These are phyloP conservation scores for Boletellus ananiceps DNA, from an alignment of 768 basidiomycete genomes.

Conservation along the genomic window DNA sequence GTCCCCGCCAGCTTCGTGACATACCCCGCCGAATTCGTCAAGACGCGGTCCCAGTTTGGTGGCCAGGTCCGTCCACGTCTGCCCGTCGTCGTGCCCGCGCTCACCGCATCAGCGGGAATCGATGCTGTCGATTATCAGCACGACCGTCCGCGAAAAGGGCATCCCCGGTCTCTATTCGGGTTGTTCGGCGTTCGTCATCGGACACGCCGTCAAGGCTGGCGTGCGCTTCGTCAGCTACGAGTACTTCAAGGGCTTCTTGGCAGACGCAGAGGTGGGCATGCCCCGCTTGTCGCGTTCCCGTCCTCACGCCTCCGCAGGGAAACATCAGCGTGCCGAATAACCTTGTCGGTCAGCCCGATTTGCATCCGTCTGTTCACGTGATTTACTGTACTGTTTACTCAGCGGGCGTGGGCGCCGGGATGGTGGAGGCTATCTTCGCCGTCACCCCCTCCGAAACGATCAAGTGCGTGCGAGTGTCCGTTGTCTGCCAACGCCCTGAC, in stretches of 20 bases:
- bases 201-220: slow-evolving; percentile 91
- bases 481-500: background rate
- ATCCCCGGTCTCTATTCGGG: slow-evolving; percentile 89
- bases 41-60: slow-evolving; percentile 90
- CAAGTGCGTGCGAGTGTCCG: slow-evolving; percentile 58
- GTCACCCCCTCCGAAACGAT: slow-evolving; percentile 98
- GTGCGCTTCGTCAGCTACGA: slow-evolving; percentile 96
- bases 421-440: slow-evolving; percentile 89
- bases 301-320: slow-evolving; percentile 48
- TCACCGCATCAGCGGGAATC: slow-evolving; percentile 48
- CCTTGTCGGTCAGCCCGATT: slow-evolving; percentile 55
- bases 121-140: slow-evolving; percentile 66
- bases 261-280: slow-evolving; percentile 69
- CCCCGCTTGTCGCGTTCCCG: background rate
- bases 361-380: background rate
- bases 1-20: slow-evolving; percentile 64
- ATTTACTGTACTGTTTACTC: slow-evolving; percentile 7
- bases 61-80: slow-evolving; percentile 49
- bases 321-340: slow-evolving; percentile 86
- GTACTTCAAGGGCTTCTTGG: slow-evolving; percentile 78
- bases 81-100: background rate
- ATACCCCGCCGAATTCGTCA: slow-evolving; percentile 89
- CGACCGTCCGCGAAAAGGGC: slow-evolving; percentile 73
- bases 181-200: slow-evolving; percentile 82
- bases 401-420: slow-evolving; percentile 84